Conservation (phyloP, 2,329 filamentous ascomycete species). For the Capronia americana region DNA sequence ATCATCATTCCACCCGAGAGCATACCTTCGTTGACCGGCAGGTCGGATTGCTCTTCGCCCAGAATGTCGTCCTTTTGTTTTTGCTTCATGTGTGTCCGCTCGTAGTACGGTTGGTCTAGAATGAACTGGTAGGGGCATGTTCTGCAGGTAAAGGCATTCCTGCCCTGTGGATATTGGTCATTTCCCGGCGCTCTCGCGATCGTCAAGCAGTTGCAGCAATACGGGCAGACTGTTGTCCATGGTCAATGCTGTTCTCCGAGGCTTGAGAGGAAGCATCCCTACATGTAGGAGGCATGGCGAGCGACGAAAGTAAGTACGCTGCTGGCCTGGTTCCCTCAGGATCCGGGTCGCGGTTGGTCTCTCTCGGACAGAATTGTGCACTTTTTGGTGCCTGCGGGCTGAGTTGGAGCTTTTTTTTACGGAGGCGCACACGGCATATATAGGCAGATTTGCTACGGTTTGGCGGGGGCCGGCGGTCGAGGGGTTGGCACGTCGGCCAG, state of each 20-base stretch:
- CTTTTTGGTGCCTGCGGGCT: not conserved
- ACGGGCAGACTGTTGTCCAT: slow-evolving; percentile 52
- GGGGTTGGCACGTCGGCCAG: not conserved
- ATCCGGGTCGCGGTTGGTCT: not conserved
- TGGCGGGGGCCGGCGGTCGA: not conserved
- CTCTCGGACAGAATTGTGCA: not conserved
- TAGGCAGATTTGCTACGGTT: slow-evolving; percentile 5
- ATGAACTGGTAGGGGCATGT: slow-evolving; percentile 93
- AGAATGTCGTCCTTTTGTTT: slow-evolving; percentile 91
- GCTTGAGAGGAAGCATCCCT: slow-evolving; percentile 30
- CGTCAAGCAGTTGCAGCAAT: slow-evolving; percentile 58
- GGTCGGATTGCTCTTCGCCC: slow-evolving; percentile 55
- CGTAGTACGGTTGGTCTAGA: slow-evolving; percentile 79
- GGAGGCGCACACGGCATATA: not conserved
- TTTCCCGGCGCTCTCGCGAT: slow-evolving; percentile 51
- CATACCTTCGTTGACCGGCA: slow-evolving; percentile 39
- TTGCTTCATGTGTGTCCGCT: slow-evolving; percentile 78
- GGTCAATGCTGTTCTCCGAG: not conserved
- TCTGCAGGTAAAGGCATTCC: slow-evolving; percentile 90
- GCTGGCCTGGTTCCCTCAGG: not conserved
- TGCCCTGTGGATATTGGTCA: slow-evolving; percentile 49
- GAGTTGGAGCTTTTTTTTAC: too few species aligned
- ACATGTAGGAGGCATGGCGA: slow-evolving; percentile 49
- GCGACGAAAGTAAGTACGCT: not conserved
- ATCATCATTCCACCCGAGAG: not conserved